These are phyloP conservation scores for Lasiodiplodia citricola DNA, from an alignment of 2,329 filamentous ascomycete species.

Conservation along the genomic window DNA sequence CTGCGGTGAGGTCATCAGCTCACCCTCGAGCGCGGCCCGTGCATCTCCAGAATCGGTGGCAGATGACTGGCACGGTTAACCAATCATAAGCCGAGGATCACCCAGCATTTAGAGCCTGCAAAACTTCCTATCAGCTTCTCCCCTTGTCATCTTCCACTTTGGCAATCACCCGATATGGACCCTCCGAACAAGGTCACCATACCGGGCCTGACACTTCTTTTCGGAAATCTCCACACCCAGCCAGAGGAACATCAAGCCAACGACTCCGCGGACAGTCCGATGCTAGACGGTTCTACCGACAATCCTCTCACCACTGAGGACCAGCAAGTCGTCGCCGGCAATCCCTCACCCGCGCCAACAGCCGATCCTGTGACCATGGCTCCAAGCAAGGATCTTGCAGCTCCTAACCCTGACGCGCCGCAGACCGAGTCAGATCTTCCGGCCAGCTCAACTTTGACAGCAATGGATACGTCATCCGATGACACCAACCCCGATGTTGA, in stretches of 20 bases:
- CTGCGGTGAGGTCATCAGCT: neutral
- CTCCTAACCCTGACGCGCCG: too few species aligned
- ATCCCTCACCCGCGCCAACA: too few species aligned
- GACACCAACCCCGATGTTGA: neutral
- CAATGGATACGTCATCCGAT: neutral
- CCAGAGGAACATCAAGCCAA: neutral
- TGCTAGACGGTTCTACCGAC: neutral
- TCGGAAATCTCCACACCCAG: neutral
- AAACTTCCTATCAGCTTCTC: neutral
- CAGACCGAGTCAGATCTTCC: too few species aligned
- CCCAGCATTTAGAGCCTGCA: neutral
- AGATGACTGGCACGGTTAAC: neutral
- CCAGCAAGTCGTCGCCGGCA: neutral
- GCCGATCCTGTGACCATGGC: neutral
- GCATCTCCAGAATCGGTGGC: neutral
- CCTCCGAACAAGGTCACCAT: neutral
- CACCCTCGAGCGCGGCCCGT: neutral
- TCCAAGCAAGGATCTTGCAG: neutral
- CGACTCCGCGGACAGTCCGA: neutral
- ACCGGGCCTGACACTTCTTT: neutral
- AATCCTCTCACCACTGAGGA: neutral
- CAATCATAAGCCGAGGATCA: neutral
- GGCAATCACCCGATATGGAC: neutral
- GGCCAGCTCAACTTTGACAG: neutral
- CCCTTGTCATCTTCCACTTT: neutral